These are phyloP conservation scores for Rutstroemia sp. DNA, from an alignment of 2,329 filamentous ascomycete genomes.

Conservation along the genomic window DNA sequence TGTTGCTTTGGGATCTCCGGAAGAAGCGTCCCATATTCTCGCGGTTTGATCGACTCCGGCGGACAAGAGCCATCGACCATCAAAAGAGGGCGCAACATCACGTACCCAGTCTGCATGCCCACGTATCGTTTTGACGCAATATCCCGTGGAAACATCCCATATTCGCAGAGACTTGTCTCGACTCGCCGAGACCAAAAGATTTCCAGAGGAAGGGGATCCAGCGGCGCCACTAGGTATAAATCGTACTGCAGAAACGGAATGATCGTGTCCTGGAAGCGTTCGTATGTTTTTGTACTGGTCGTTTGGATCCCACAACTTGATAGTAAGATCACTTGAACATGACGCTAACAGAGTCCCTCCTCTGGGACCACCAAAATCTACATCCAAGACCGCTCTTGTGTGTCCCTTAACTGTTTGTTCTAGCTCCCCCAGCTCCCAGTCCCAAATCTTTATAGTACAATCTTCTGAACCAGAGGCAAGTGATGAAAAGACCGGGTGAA, in stretches of 20 bases:
- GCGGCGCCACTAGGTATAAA: conserved; percentile 81
- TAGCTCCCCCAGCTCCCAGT: conserved; percentile 88
- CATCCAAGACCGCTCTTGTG: conserved; percentile 78
- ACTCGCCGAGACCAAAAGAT: conserved; percentile 79
- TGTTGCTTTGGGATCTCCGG: conserved; percentile 66
- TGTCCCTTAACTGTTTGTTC: conserved; percentile 89
- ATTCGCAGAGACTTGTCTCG: conserved; percentile 78
- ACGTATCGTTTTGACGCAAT: conserved; percentile 81
- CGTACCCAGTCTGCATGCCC: conserved; percentile 90
- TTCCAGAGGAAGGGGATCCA: conserved; percentile 70
- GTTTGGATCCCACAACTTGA: conserved; percentile 89
- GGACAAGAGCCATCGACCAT: conserved; percentile 77
- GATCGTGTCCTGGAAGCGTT: conserved; percentile 84
- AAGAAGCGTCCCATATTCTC: conserved; percentile 76
- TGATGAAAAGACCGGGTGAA: conserved; percentile 86
- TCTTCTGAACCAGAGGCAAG: conserved; percentile 88
- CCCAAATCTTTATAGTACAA: conserved; percentile 93
- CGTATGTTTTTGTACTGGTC: conserved; percentile 95
- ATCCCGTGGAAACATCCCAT: conserved; percentile 91
- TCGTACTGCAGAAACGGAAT: conserved; percentile 80
- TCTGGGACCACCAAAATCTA: conserved; percentile 83
- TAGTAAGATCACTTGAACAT: conserved; percentile 74
- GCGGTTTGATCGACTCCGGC: conserved; percentile 76
- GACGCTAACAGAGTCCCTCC: conserved; percentile 67
- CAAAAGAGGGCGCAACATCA: conserved; percentile 72